Conservation (phyloP, 257 asterid genomes). For the Solanum rostratum region DNA sequence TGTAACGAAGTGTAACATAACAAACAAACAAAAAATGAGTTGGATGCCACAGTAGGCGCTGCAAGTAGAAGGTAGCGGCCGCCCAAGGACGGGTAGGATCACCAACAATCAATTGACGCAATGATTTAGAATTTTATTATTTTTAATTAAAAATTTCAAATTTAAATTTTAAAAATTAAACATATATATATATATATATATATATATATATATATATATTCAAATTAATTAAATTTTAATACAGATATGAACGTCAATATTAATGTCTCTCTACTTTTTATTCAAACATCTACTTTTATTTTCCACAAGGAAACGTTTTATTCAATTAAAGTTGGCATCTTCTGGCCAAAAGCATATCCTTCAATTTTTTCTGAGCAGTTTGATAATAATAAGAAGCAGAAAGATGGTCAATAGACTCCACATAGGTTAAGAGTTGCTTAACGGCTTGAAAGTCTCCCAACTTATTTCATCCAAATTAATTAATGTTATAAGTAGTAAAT, state of each 20-base stretch:
- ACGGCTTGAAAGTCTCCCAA: not conserved
- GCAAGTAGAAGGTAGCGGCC: not conserved
- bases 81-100: not conserved
- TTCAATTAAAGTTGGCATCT: not conserved
- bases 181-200: too few relatives aligned
- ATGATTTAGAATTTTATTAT: not conserved
- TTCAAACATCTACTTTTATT: not conserved
- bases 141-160: not conserved
- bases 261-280: not conserved
- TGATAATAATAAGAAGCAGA: not conserved
- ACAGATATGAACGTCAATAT: not conserved
- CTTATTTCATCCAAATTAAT: not conserved
- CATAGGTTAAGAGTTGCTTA: not conserved
- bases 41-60: not conserved
- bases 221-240: not conserved
- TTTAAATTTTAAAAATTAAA: not conserved
- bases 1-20: not conserved
- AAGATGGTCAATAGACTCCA: not conserved
- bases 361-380: not conserved
- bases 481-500: not conserved
- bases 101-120: not conserved
- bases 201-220: not conserved
- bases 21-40: not conserved
- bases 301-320: not conserved
- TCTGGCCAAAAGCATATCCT: not conserved